Base-by-base conservation (phyloP, 2,329 filamentous ascomycete species). In the Macrophomina tecta region DNA sequence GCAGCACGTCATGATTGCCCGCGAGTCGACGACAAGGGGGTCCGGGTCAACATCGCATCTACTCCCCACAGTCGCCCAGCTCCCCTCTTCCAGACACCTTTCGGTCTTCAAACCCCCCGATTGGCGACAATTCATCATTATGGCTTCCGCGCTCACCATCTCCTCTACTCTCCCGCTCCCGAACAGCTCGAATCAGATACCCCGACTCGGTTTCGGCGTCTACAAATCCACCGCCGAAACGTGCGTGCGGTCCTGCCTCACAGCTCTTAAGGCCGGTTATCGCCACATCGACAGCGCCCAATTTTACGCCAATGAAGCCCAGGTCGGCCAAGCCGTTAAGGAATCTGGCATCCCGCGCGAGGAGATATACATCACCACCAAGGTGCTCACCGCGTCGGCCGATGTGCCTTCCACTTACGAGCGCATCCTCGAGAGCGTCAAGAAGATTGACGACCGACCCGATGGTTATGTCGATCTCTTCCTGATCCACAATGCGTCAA, bases 381-480 rank as follows among this genome's bases (percentile, higher is more conserved):
- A 93, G 79, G 87, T 92, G 66, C 79, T 89, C 36, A 81, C 77
- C 34, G 81, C 85, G 5, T 82, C 79, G 1, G 82, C 82, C 4
- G 84, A 84, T 62, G 78, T 82, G 2, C 87, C 90, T 6, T 82
- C 82, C 30, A 88, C 85, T 6, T 90, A 91, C 73, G 73, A 85
- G 67, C 86, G 83, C 68, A 79, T 86, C 12, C 72, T 87, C 23
- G 85, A 87, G 6, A 91, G 89, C 70, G 86, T 92, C 40, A 79
- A 85, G 70, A 89, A 87, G 75, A 83, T 91, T 48, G 85, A 83
- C 40, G 82, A 48, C 34, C 51, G 77, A 3, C 75, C 83, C 5
- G 74, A 84, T 56, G 89, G 88, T 60, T 91, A 91, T 74, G 87
- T 91, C 4, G 90, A 93, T 77, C 74, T 92, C 51, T 89, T 92